Evolutionary conservation across 148 eudicot species (phyloP), one percentile per base, ranked within the genome.

Genomic region (Arbutus unedo): DNA sequence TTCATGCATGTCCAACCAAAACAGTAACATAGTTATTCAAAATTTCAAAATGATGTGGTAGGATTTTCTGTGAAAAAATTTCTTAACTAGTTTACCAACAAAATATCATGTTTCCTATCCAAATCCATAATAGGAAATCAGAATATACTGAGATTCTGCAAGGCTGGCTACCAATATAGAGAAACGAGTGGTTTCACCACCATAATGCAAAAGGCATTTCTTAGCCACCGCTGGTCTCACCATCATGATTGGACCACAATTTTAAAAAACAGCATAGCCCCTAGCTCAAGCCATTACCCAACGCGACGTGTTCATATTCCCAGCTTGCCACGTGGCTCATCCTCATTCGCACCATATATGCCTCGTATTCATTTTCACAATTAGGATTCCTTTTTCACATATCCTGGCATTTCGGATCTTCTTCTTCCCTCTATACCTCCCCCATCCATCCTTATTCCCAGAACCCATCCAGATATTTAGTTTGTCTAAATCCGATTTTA

Each of bases 101-200:
- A 10, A 10, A 66, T 66, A 66, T 66, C 71, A 25, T 8, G 16
- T 4, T 66, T 66, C 25, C 43, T 9, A 66, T 9, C 71, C 41
- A 10, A 25, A 25, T 23, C 9, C 38, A 50, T 9, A 21, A 74
- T n/a, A 31, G 38, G 38, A 31, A 18, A 8, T 21, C 57, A 51
- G 85, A 57, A 83, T 83, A 83, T 83, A 44, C 85, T 68, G 41
- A 54, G 82, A 72, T 83, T 83, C 82, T 77, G 70, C 78, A 70
- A 53, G 85, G 78, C 85, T 83, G 85, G 66, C 81, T 45, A 31
- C 82, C 85, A 83, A 71, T 79, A 78, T n/a, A 41, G n/a, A 50
- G 13, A 53, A 38, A n/a, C n/a, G n/a, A 13, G 66, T 41, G 67
- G 68, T 78, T 78, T 0, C 11, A 2, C 50, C 68, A 59, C 43